These are phyloP conservation scores for Tetragonia tetragonoides DNA, from an alignment of 148 eudicot species.

Conservation along the genomic window DNA sequence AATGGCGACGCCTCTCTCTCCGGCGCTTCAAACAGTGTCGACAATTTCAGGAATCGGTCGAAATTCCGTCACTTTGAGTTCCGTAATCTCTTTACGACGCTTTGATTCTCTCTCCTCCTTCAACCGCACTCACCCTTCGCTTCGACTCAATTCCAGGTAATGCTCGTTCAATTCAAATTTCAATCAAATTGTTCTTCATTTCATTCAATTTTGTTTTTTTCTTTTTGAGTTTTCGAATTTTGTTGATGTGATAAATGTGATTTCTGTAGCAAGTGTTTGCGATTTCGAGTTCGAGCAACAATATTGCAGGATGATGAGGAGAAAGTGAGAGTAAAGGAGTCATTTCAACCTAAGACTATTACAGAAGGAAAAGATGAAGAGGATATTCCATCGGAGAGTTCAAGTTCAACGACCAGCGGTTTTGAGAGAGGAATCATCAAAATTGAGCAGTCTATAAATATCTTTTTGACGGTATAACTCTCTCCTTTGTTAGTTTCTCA, in stretches of 20 bases:
- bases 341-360: constrained; percentile 53
- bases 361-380: constrained; percentile 32
- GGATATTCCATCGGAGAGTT: constrained; percentile 21
- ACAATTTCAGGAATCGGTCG: constrained; percentile 10
- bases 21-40: constrained; percentile 24
- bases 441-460: constrained; percentile 77
- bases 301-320: constrained; percentile 72
- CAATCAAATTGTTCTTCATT: neutral
- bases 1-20: constrained; percentile 47
- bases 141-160: constrained; percentile 35
- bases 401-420: constrained; percentile 24
- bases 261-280: constrained; percentile 16
- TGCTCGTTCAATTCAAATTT: neutral
- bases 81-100: constrained; percentile 20
- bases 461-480: constrained; percentile 66
- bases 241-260: neutral
- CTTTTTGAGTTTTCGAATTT: neutral
- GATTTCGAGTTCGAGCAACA: constrained; percentile 49
- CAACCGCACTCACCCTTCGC: constrained; percentile 14
- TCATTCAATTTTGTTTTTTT: neutral
- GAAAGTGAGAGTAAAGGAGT: constrained; percentile 65
- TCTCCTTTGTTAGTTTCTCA: constrained; percentile 4
- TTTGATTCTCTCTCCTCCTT: constrained; percentile 24
- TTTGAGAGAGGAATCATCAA: constrained; percentile 66
- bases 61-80: constrained; percentile 25